Evolutionary conservation across 73 alveolate genomes (phyloP).

Genomic region (Paramecium pentaurelia): DNA sequence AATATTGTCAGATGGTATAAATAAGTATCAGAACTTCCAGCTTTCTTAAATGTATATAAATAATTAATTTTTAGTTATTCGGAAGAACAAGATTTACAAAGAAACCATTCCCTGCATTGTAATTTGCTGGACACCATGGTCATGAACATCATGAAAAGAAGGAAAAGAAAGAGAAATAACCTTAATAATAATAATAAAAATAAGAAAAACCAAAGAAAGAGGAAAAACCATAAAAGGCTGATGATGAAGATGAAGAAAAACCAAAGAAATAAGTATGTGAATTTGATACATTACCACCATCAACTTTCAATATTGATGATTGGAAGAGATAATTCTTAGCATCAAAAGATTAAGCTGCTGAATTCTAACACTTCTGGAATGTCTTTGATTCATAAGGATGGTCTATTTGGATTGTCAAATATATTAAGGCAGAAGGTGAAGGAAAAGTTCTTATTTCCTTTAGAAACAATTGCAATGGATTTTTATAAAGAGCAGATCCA

Average conservation of each 20-base stretch:
- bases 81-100: slow-evolving; percentile 77
- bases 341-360: slow-evolving; percentile 76
- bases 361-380: slow-evolving; percentile 74
- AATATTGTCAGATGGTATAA: slow-evolving; percentile 73
- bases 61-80: slow-evolving; percentile 17
- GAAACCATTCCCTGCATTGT: slow-evolving; percentile 58
- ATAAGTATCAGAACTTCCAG: slow-evolving; percentile 69
- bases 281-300: slow-evolving; percentile 80
- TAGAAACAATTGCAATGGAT: slow-evolving; percentile 85
- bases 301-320: slow-evolving; percentile 75
- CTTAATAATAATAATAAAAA: slow-evolving; percentile 8
- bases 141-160: slow-evolving; percentile 5
- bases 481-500: slow-evolving; percentile 90
- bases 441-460: slow-evolving; percentile 75
- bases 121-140: slow-evolving; percentile 55
- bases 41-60: slow-evolving; percentile 62
- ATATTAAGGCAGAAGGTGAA: slow-evolving; percentile 89
- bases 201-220: background rate
- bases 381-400: slow-evolving; percentile 77
- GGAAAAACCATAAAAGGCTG: slow-evolving; percentile 47
- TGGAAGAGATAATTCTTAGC: slow-evolving; percentile 85
- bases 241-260: slow-evolving; percentile 46
- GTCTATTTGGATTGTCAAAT: slow-evolving; percentile 87
- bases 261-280: slow-evolving; percentile 46
- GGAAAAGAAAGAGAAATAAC: background rate